Evolutionary conservation across 495 filamentous ascomycete species (phyloP).

Genomic region (Neurospora discreta): DNA sequence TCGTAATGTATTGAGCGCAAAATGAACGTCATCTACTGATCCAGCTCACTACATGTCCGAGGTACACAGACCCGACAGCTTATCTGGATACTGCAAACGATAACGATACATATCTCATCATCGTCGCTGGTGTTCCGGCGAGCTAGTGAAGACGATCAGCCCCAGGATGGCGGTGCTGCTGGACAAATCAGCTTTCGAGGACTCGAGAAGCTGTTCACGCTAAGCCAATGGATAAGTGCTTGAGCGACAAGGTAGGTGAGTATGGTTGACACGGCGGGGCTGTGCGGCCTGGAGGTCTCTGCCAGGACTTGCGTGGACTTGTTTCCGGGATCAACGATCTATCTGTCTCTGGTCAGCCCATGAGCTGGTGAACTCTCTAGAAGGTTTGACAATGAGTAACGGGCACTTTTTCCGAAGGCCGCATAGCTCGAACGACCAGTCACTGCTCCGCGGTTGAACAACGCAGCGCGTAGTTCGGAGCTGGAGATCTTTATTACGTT

Average conservation of each 20-base stretch:
- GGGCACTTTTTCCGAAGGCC: neutral
- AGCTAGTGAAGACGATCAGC: neutral
- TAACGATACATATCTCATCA: neutral
- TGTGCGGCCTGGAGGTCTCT: neutral
- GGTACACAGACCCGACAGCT: neutral
- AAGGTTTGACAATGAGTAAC: neutral
- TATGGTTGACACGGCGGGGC: neutral
- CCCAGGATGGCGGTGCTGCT: neutral
- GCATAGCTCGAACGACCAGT: neutral
- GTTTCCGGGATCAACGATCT: neutral
- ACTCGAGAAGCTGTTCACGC: neutral
- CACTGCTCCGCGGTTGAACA: neutral
- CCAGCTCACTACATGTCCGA: neutral
- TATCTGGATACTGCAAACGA: neutral
- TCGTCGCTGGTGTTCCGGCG: neutral
- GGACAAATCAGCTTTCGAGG: neutral
- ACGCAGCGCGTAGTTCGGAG: neutral
- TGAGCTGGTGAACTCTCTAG: neutral
- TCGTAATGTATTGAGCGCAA: neutral
- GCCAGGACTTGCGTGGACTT: neutral
- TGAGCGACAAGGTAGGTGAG: neutral
- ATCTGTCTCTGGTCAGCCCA: neutral
- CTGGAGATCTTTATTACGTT: neutral
- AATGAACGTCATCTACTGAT: neutral
- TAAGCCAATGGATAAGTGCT: neutral